Percentiles rank a stretch among this genome's conserved stretches.
Evolutionary conservation across 1,284 basidiomycete genomes (phyloP).

Genomic region (Macrocystidia cucumis): DNA sequence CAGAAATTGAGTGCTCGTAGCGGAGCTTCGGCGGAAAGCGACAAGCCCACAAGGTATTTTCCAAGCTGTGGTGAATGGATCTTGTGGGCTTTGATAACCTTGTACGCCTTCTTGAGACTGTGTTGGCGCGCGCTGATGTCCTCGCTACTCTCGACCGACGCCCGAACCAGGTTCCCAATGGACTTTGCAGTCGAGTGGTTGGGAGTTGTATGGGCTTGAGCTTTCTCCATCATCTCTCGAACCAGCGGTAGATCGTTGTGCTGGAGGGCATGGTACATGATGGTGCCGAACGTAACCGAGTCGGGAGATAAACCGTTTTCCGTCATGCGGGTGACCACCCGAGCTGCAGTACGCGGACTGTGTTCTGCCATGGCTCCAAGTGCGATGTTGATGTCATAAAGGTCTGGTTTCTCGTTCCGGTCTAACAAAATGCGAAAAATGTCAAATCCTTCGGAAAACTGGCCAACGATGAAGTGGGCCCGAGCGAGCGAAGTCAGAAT

Average conservation of each 20-base stretch:
- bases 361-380: conserved; percentile 45
- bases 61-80: conserved; percentile 36
- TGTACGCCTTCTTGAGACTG: conserved; percentile 28
- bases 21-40: conserved; percentile 39
- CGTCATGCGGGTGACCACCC: conserved; percentile 41
- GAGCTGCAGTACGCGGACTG: conserved; percentile 35
- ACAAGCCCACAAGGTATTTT: conserved; percentile 40
- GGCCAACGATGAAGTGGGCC: conserved; percentile 51
- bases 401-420: conserved; percentile 47
- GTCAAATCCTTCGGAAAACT: conserved; percentile 35
- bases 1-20: conserved; percentile 54
- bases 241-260: conserved; percentile 38
- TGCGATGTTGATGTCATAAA: conserved; percentile 56
- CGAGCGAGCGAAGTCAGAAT: conserved; percentile 54
- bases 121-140: conserved; percentile 17
- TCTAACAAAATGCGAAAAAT: conserved; percentile 37
- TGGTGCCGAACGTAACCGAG: conserved; percentile 46
- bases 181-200: conserved; percentile 40
- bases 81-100: conserved; percentile 29
- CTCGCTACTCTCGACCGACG: conserved; percentile 23
- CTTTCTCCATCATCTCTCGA: conserved; percentile 29
- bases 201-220: conserved; percentile 23
- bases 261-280: conserved; percentile 46
- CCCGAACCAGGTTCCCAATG: conserved; percentile 39
- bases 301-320: conserved; percentile 39